phyloP scores from a whole-genome alignment of 2,329 filamentous ascomycete genomes.

The Arthrinium phaeospermum region DNA sequence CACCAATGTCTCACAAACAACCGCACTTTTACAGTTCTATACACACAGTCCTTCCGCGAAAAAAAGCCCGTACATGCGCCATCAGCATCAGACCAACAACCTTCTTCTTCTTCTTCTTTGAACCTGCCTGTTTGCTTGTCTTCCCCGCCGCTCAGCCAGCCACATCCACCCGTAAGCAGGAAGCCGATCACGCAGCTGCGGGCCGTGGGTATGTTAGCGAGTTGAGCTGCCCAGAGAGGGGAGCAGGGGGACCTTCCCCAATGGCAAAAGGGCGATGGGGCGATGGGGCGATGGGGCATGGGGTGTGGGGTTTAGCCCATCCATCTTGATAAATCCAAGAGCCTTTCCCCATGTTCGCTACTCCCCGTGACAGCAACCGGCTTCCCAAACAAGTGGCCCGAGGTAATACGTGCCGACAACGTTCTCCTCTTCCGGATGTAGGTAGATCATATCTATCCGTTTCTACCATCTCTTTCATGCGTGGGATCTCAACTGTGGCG shows the following conservation, averaged over 20 bases:
- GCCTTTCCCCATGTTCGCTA: neutral
- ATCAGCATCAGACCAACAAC: too few species aligned
- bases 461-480: neutral
- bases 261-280: neutral
- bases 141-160: neutral
- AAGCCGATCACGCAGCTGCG: constrained; percentile 4
- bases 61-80: neutral
- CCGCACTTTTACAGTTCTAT: neutral
- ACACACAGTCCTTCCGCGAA: neutral
- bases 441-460: neutral
- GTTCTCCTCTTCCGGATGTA: neutral
- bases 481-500: neutral
- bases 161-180: neutral
- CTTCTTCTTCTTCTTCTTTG: neutral
- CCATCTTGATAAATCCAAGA: neutral
- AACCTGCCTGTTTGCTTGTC: neutral
- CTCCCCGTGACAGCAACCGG: neutral
- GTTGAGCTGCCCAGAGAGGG: neutral
- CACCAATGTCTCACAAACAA: neutral
- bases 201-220: neutral
- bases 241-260: neutral
- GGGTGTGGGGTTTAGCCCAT: neutral
- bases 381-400: neutral
- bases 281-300: neutral
- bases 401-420: neutral